Percentiles rank a stretch among this genome's conserved stretches.
These are phyloP conservation scores for Verticillium tricorpus DNA, from an alignment of 2,329 filamentous ascomycete species.

Conservation along the genomic window DNA sequence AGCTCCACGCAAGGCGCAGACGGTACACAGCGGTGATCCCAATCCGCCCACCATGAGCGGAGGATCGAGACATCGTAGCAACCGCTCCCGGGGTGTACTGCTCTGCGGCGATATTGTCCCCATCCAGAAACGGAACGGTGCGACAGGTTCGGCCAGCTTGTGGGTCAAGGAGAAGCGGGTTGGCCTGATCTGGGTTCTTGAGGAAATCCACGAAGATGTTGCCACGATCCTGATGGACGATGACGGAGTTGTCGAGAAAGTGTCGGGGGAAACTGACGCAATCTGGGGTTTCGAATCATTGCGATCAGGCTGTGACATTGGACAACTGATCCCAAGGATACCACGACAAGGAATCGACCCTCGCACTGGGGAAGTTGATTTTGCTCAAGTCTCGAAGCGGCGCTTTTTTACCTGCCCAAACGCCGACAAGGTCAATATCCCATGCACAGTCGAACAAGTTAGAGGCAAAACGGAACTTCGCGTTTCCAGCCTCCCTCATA, in stretches of 20 bases:
- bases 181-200: constrained; percentile 93
- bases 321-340: constrained; percentile 74
- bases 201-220: constrained; percentile 95
- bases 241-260: constrained; percentile 65
- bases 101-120: constrained; percentile 97
- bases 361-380: constrained; percentile 70
- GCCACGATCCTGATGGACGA: constrained; percentile 73
- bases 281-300: constrained; percentile 79
- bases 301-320: constrained; percentile 67
- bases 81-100: constrained; percentile 81
- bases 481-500: constrained; percentile 92
- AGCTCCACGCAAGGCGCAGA: constrained; percentile 58
- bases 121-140: constrained; percentile 91
- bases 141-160: constrained; percentile 85
- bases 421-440: constrained; percentile 72
- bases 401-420: constrained; percentile 85
- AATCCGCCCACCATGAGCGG: constrained; percentile 50
- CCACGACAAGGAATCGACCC: constrained; percentile 70
- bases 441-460: constrained; percentile 73
- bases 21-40: constrained; percentile 53
- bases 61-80: constrained; percentile 60
- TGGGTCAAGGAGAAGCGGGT: constrained; percentile 98
- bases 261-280: constrained; percentile 70
- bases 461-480: constrained; percentile 67
- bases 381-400: constrained; percentile 65